Base-by-base conservation (phyloP, 805 yeast genomes). In the Yamadazyma olivae region DNA sequence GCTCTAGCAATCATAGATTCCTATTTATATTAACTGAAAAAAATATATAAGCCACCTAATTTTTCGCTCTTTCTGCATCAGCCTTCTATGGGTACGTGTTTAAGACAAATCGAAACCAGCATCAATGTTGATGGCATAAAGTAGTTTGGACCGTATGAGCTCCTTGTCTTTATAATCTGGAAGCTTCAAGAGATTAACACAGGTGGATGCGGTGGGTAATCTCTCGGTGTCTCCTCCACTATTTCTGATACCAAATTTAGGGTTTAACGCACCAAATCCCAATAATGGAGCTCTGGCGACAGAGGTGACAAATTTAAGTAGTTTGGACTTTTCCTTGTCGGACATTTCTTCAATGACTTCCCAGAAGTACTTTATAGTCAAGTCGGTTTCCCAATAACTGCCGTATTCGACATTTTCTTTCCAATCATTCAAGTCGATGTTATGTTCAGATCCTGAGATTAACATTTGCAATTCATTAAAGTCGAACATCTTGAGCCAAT, bases 171-270 rank as follows among this genome's bases (percentile, higher is more conserved):
- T 61, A 56, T 93, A 93, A 53, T 89, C 83, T 0, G 99, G 99
- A 18, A 93, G 58, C 51, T 83, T 89, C 42, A 93, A 64, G 39
- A 93, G 59, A 53, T 93, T 93, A 20, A 89, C 86, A 67, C 99
- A 93, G 0, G 99, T 93, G 0, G 96, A 79, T 0, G 98, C 84
- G 0, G 97, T 87, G 0, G 99, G 99, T 26, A 93, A 64, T 20
- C 95, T 63, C 2, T 67, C 68, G 2, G 51, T 45, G 18, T 75
- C 75, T 12, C 57, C 43, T 0, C 91, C 93, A 0, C 81, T 71
- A 45, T 79, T 79, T 25, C 86, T 57, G 31, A 93, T 82, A 1
- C 95, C 95, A 58, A 93, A 88, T 36, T 67, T 69, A 0, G 99
- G 99, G 20, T 61, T 64, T 31, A 88, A 66, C 3, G 81, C 77